Percentiles rank a stretch among this genome's conserved stretches.
Conservation (phyloP, 805 yeast genomes). For the Saccharomycopsis vini region DNA sequence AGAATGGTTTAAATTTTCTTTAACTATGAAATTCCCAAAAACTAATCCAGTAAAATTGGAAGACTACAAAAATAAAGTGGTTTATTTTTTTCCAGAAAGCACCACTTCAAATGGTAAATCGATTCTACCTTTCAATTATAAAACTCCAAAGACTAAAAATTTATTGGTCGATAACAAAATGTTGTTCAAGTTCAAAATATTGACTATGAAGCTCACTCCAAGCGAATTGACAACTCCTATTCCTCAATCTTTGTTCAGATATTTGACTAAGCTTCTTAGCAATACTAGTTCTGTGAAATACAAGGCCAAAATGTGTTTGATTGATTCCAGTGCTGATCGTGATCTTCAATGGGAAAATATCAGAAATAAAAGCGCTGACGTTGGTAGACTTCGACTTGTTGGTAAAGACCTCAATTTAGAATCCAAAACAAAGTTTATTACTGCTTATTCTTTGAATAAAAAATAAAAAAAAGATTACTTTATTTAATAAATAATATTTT, state of each 20-base stretch:
- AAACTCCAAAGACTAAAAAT: not conserved
- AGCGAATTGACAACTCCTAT: conserved; percentile 14
- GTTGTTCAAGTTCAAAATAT: conserved; percentile 5
- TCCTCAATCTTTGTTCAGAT: conserved; percentile 1
- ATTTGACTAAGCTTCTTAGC: not conserved
- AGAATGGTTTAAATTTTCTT: not conserved
- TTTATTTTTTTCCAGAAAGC: conserved; percentile 66
- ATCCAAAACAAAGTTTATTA: conserved; percentile 3
- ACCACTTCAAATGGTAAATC: conserved; percentile 81
- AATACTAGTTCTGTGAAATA: not conserved
- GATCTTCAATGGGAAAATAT: conserved; percentile 2
- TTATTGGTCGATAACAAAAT: not conserved
- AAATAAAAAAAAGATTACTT: no score
- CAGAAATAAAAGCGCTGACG: conserved; percentile 5
- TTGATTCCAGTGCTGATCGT: not conserved
- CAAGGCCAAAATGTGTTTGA: conserved; percentile 5
- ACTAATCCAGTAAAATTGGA: not conserved
- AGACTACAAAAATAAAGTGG: conserved; percentile 32
- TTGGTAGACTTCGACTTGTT: conserved; percentile 10
- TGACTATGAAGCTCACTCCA: conserved; percentile 10
- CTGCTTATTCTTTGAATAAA: not conserved
- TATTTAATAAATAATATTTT: no score
- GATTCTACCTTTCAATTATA: conserved; percentile 38
- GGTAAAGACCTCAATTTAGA: conserved; percentile 7
- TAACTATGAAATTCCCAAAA: not conserved